These are phyloP conservation scores for Microascus cirrosus DNA, from an alignment of 2,329 filamentous ascomycete genomes.

Conservation along the genomic window DNA sequence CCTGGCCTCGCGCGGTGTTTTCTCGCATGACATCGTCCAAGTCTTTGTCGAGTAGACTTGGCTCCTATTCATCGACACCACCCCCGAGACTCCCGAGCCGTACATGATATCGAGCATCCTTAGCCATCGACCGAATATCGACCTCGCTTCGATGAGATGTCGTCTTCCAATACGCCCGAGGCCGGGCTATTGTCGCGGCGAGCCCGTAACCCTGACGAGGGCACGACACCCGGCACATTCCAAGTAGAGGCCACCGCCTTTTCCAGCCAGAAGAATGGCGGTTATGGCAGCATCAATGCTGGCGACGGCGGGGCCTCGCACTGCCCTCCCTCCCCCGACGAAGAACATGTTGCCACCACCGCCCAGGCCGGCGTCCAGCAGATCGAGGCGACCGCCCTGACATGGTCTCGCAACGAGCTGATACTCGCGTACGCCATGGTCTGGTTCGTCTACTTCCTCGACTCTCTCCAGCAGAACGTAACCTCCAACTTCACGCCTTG, in stretches of 20 bases:
- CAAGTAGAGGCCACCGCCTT: background rate
- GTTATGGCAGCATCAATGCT: background rate
- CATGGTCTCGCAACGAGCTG: conserved; percentile 26
- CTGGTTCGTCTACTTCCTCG: conserved; percentile 36
- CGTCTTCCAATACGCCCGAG: background rate
- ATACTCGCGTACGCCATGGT: conserved; percentile 27
- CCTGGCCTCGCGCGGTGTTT: background rate
- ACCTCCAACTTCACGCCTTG: conserved; percentile 25
- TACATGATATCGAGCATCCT: background rate
- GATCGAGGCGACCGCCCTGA: conserved; percentile 25
- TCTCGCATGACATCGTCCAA: background rate
- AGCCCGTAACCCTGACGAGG: background rate
- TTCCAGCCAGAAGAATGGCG: background rate
- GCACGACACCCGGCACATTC: background rate
- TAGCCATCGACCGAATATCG: background rate
- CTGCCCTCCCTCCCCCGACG: background rate
- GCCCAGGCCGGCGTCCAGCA: conserved; percentile 23
- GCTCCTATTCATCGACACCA: background rate
- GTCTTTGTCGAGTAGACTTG: background rate
- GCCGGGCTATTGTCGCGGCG: background rate
- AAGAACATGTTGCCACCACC: background rate
- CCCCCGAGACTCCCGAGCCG: background rate
- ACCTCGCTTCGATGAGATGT: conserved; percentile 1
- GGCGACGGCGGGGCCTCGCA: background rate
- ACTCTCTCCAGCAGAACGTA: conserved; percentile 28